Conservation (phyloP, 371 early-diverging fungal genomes). For the Mucor saturninus region DNA sequence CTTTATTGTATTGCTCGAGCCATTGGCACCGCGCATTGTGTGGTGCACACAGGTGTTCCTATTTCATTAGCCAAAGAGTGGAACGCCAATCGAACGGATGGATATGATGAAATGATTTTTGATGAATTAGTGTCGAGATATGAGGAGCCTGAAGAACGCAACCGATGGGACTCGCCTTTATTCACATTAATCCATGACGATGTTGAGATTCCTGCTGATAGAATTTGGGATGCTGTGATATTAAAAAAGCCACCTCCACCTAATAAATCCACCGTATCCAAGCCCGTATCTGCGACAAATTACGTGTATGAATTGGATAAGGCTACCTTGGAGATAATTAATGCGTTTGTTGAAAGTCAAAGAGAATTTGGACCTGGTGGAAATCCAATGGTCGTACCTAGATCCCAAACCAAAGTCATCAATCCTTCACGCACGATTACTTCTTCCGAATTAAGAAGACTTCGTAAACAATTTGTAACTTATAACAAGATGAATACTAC, state of each 20-base stretch:
- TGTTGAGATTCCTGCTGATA: conserved; percentile 59
- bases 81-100: conserved; percentile 59
- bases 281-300: conserved; percentile 89
- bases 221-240: conserved; percentile 82
- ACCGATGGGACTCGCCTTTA: conserved; percentile 95
- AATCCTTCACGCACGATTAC: conserved; percentile 81
- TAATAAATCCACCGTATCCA: conserved; percentile 80
- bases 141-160: conserved; percentile 92
- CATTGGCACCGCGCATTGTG: conserved; percentile 88
- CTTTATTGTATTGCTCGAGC: conserved; percentile 91
- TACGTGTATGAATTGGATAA: conserved; percentile 90
- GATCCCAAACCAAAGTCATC: conserved; percentile 53
- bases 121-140: conserved; percentile 88
- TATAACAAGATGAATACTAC: conserved; percentile 87
- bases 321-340: conserved; percentile 80
- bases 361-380: conserved; percentile 70
- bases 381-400: conserved; percentile 67
- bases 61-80: conserved; percentile 66
- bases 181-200: conserved; percentile 85
- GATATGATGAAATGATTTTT: conserved; percentile 67
- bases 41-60: conserved; percentile 79
- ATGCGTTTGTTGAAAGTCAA: conserved; percentile 78
- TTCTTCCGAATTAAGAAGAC: conserved; percentile 80
- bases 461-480: conserved; percentile 84
- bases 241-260: conserved; percentile 82